Percentiles rank a stretch among this genome's conserved stretches.
Conservation (phyloP, 495 filamentous ascomycete genomes). For the Aspergillus nidulans region DNA sequence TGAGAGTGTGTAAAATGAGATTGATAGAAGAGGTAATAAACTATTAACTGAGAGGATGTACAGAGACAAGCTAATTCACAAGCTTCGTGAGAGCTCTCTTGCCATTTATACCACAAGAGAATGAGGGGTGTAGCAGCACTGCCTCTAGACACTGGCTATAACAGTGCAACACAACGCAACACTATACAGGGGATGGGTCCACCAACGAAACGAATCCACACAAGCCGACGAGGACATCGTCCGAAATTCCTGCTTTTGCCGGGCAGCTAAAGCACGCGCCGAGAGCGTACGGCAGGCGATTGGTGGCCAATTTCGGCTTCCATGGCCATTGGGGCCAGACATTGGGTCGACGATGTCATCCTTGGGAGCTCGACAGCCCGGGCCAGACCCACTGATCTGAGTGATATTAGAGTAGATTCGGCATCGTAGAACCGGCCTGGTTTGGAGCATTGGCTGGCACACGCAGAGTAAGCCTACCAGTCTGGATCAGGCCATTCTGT, state of each 20-base stretch:
- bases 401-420: neutral
- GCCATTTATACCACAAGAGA: neutral
- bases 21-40: neutral
- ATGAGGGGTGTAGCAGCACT: neutral
- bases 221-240: neutral
- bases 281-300: neutral
- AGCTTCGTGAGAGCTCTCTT: neutral
- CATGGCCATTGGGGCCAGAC: neutral
- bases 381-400: neutral
- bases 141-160: neutral
- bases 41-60: too few species aligned
- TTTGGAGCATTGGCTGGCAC: neutral
- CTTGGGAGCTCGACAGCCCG: neutral
- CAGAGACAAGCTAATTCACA: too few species aligned
- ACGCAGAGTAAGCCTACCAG: neutral
- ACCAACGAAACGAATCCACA: neutral
- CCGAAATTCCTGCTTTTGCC: neutral
- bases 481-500: neutral
- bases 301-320: neutral
- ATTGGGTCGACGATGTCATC: neutral
- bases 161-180: too few species aligned
- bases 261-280: neutral
- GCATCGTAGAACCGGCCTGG: neutral
- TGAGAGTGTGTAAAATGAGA: neutral
- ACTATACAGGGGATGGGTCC: neutral